Base-by-base conservation (phyloP, 495 filamentous ascomycete genomes). In the Aspergillus leporis region DNA sequence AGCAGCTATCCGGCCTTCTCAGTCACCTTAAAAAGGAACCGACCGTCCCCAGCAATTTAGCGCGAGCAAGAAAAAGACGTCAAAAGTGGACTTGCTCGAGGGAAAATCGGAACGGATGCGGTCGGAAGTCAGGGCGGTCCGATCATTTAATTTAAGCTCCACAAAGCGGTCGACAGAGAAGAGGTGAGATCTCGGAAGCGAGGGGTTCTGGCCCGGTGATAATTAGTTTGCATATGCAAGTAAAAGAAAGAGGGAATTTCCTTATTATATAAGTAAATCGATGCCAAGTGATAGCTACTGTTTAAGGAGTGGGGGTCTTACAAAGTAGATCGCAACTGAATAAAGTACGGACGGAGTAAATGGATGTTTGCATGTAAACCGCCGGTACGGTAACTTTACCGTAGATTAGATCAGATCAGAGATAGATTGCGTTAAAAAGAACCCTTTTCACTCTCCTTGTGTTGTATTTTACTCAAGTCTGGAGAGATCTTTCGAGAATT, bases 81-180 rank as follows among this genome's bases (percentile, higher is more conserved):
- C 50, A 53, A 40, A 22, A 40, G 21, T 31, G 21, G 31, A 14
- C 13, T 3, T 1, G 21, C 7, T 10, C 5, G 43, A 23, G 19
- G 19, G 51, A n/a, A 38, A 52, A 52, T 46, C 40, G 23, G 25
- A 21, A 21, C 53, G 53, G 53, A 55, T 46, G 53, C 23, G 53
- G 40, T 55, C 53, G 53, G 53, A 55, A 55, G 53, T 19, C 21
- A 19, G 53, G 40, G 23, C 40, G 53, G 38, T 16, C 25, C 36
- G 22, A 55, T 45, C 38, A 46, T 18, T 32, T 32, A 43, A 30
- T 16, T 47, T 23, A 22, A 47, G 7, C 18, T 23, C 19, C 21
- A 47, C 38, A 1, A 18, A 41, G 16, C 38, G 25, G 25, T 41
- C 38, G 16, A 41, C 13, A 10, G 32, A 36, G 32, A 8, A 36